Evolutionary conservation across 2,329 filamentous ascomycete genomes (phyloP).

Genomic region (Niveomyces coronatus): DNA sequence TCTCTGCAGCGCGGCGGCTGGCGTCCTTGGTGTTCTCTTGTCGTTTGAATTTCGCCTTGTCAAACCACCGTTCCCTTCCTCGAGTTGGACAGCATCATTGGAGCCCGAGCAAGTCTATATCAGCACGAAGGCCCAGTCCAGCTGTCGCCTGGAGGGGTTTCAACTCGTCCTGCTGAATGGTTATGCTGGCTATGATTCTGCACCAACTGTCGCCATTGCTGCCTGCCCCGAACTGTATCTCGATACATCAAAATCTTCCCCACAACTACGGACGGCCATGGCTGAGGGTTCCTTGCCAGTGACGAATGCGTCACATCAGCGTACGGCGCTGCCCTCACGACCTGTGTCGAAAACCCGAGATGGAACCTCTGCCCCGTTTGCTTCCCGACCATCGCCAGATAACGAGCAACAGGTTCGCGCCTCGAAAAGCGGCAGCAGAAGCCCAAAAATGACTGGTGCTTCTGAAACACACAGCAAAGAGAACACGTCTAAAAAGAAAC

Average conservation of each 20-base stretch:
- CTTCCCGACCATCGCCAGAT: conserved; percentile 16
- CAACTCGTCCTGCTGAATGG: no score
- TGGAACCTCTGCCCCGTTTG: conserved; percentile 2
- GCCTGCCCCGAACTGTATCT: neutral
- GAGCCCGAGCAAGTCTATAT: neutral
- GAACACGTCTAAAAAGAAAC: conserved; percentile 7
- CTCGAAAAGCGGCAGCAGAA: conserved; percentile 16
- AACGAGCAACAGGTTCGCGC: conserved; percentile 14
- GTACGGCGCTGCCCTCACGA: conserved; percentile 29
- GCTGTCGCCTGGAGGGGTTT: no score
- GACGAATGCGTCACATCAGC: conserved; percentile 18
- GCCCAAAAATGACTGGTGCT: conserved; percentile 18
- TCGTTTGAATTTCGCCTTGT: conserved; percentile 7
- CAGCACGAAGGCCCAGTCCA: no score
- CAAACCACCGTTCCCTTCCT: neutral
- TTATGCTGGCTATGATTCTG: conserved; percentile 5
- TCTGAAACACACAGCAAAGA: conserved; percentile 8
- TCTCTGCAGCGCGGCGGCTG: no score
- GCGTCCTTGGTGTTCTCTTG: no score
- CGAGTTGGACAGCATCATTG: neutral
- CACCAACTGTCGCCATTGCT: conserved; percentile 3
- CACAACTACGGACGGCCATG: conserved; percentile 16
- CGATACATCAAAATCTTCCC: neutral
- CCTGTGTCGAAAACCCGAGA: conserved; percentile 25
- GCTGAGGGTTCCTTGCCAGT: conserved; percentile 19